Evolutionary conservation across 2,329 filamentous ascomycete species (phyloP), one percentile per base, ranked within the genome.

Genomic region (Sphaerulina musiva): DNA sequence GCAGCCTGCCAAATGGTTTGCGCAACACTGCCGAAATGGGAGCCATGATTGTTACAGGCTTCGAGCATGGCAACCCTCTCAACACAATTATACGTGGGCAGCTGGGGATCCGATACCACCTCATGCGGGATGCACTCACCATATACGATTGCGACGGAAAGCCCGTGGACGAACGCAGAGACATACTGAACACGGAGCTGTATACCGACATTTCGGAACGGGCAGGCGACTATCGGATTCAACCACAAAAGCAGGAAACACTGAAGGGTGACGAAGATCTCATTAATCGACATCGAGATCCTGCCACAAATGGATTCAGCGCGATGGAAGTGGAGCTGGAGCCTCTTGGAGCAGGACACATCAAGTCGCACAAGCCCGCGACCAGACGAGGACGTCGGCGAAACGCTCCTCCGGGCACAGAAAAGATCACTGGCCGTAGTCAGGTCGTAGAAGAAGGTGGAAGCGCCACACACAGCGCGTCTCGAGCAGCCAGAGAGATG

Each of bases 11-110:
- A 68, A 64, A 76, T 61, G 68, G 76, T 72, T 81, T 78, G 69
- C 80, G 73, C 48, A 86, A 86, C 66, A 97, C 91, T 17, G 93
- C 89, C 32, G 93, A 98, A 70, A 95, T 96, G 84, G 93, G 93
- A 29, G 93, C 92, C 52, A 95, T 98, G 78, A 97, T 98, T 56
- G 90, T 98, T 57, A 96, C 95, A 34, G 93, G 93, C 0, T 98
- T 97, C 68, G 90, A 97, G 62, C 83, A 89, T 61, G 95, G 95
- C 14, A 98, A 98, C 64, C 93, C 93, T 4, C 75, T 98, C 63
- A 95, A 96, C 68, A 82, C 91, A 46, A 83, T 98, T 56, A 84
- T 98, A 53, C 85, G 93, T 61, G 91, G 89, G 12, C 95, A 98
- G 71, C 79, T 98, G 46, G 87, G 86, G 26, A 79, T 98, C 17